These are phyloP conservation scores for Trametopsis cervina DNA, from an alignment of 768 basidiomycete species.

Conservation along the genomic window DNA sequence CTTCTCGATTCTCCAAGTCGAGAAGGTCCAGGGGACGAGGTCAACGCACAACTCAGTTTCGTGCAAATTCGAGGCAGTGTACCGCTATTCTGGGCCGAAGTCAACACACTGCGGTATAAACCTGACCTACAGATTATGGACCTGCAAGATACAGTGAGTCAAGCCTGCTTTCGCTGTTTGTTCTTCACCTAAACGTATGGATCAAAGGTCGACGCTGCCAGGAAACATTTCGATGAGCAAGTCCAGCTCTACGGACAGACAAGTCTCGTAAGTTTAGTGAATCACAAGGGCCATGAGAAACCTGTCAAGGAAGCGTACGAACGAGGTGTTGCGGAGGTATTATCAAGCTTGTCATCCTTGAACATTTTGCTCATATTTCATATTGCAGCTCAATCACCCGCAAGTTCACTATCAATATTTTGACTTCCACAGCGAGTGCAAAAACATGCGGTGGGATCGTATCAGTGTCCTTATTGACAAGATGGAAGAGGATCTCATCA, in stretches of 20 bases:
- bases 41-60: constrained; percentile 67
- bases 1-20: constrained; percentile 54
- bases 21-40: constrained; percentile 38
- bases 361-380: not conserved
- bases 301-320: constrained; percentile 97
- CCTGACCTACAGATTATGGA: constrained; percentile 98
- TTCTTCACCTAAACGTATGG: constrained; percentile 9
- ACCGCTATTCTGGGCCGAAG: constrained; percentile 93
- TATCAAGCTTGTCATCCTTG: not conserved
- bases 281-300: constrained; percentile 87
- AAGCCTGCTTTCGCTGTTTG: not conserved
- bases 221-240: constrained; percentile 69
- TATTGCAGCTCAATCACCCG: constrained; percentile 47
- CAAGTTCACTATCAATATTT: constrained; percentile 88
- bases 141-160: constrained; percentile 69
- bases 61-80: constrained; percentile 93
- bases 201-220: constrained; percentile 59
- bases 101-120: constrained; percentile 92
- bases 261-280: constrained; percentile 84
- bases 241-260: constrained; percentile 70
- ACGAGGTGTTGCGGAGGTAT: constrained; percentile 57
- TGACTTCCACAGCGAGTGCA: constrained; percentile 96
- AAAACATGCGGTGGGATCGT: constrained; percentile 90
- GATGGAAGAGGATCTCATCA: constrained; percentile 60
- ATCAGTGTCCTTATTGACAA: constrained; percentile 77